phyloP scores from a whole-genome alignment of 345 rosid genomes.

The Rhizophora mangle region DNA sequence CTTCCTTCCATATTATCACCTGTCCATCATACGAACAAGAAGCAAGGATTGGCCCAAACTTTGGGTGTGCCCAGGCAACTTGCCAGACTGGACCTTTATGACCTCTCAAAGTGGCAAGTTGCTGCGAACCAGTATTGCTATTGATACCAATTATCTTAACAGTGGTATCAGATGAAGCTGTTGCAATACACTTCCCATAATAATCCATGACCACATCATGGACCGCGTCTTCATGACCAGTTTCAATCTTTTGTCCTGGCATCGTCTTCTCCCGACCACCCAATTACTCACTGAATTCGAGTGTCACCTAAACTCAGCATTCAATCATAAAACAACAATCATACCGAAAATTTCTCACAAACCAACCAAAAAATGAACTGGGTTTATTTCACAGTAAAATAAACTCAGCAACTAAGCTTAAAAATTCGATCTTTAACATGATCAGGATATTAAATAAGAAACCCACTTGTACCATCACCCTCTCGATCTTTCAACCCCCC shows the following conservation, averaged over 20 bases:
- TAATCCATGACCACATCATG: slow-evolving; percentile 7
- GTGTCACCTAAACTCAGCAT: neutral
- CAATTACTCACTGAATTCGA: neutral
- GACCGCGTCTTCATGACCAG: neutral
- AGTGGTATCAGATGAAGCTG: slow-evolving; percentile 1
- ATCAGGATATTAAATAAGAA: neutral
- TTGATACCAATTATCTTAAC: neutral
- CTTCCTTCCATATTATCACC: slow-evolving; percentile 5
- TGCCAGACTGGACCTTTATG: slow-evolving; percentile 4
- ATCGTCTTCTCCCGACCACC: neutral
- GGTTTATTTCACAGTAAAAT: neutral
- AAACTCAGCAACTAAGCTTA: neutral
- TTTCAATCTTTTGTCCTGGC: neutral
- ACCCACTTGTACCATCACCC: neutral
- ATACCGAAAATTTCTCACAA: neutral
- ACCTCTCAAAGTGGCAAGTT: neutral
- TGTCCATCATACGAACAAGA: neutral
- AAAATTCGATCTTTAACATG: neutral
- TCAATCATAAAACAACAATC: neutral
- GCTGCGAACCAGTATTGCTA: neutral
- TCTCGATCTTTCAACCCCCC: neutral
- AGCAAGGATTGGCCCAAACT: slow-evolving; percentile 4
- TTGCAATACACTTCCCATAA: slow-evolving; percentile 2
- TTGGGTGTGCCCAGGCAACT: slow-evolving; percentile 4
- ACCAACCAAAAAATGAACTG: neutral